These are phyloP conservation scores for Furcasterigmium furcatum DNA, from an alignment of 2,329 filamentous ascomycete genomes.

Conservation along the genomic window DNA sequence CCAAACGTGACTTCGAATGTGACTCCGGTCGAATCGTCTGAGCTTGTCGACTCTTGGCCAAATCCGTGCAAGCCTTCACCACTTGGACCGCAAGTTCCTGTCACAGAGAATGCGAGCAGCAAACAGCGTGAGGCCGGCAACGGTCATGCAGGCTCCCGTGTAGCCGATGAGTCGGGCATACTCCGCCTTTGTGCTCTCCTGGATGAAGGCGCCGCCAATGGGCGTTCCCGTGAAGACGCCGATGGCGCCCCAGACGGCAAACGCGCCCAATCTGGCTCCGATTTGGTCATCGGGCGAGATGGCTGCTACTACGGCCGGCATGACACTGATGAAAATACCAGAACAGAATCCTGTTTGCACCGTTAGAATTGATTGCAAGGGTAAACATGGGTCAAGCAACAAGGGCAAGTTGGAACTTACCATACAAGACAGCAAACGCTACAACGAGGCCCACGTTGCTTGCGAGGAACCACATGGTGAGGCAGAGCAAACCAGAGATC, in stretches of 20 bases:
- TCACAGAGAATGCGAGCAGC: constrained; percentile 2
- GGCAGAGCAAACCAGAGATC: constrained; percentile 6
- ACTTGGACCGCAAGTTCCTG: constrained; percentile 2
- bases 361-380: background rate
- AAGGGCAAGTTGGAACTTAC: too few relatives aligned
- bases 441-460: constrained; percentile 3
- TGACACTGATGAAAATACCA: constrained; percentile 6
- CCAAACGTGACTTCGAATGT: too few relatives aligned
- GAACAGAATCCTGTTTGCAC: constrained; percentile 1
- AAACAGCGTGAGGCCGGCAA: background rate
- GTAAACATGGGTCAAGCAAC: too few relatives aligned
- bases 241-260: constrained; percentile 4
- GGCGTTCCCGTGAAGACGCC: constrained; percentile 7
- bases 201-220: constrained; percentile 6
- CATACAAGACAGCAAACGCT: constrained; percentile 4
- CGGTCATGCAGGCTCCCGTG: constrained; percentile 2
- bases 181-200: background rate
- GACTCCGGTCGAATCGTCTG: too few relatives aligned
- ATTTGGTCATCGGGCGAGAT: constrained; percentile 4
- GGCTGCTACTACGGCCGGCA: constrained; percentile 1
- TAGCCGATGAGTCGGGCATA: constrained; percentile 1
- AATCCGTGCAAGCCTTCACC: too few relatives aligned
- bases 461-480: constrained; percentile 7
- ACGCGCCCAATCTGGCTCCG: constrained; percentile 4
- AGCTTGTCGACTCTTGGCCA: too few relatives aligned